Conservation (phyloP, 331 rosid genomes). For the Cydonia oblonga region DNA sequence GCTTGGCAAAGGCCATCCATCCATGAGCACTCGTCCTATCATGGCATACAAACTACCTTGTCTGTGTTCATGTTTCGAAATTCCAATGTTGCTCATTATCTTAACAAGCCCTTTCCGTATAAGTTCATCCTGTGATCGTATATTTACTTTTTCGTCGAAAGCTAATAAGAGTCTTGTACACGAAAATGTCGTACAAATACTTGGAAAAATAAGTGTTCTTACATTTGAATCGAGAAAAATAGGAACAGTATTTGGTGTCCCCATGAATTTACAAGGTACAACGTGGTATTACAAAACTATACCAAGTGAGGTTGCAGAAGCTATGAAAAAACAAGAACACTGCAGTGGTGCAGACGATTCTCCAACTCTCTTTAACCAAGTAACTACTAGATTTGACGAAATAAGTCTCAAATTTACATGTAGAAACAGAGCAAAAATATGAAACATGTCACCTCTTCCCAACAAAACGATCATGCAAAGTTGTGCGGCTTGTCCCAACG, state of each 20-base stretch:
- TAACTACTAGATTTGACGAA: not conserved
- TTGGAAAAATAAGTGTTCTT: not conserved
- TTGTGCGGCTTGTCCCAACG: not conserved
- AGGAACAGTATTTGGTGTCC: not conserved
- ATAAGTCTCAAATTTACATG: not conserved
- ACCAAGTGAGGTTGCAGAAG: too few species aligned
- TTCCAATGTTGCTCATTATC: not conserved
- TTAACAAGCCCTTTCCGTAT: too few species aligned
- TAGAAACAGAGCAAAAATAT: not conserved
- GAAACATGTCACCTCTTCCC: too few species aligned
- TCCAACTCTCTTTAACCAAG: not conserved
- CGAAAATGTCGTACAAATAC: not conserved
- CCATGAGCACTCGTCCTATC: conserved; percentile 15
- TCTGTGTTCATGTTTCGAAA: not conserved
- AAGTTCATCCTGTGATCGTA: not conserved
- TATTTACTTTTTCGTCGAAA: not conserved
- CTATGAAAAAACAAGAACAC: too few species aligned
- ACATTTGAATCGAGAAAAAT: not conserved
- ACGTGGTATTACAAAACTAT: not conserved
- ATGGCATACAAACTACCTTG: too few species aligned
- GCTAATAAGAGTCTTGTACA: not conserved
- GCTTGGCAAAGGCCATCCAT: conserved; percentile 66
- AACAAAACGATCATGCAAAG: not conserved
- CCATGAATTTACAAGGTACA: not conserved
- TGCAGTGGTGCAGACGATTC: not conserved